Evolutionary conservation across 2,329 filamentous ascomycete species (phyloP).

Genomic region (Onygenales sp.): DNA sequence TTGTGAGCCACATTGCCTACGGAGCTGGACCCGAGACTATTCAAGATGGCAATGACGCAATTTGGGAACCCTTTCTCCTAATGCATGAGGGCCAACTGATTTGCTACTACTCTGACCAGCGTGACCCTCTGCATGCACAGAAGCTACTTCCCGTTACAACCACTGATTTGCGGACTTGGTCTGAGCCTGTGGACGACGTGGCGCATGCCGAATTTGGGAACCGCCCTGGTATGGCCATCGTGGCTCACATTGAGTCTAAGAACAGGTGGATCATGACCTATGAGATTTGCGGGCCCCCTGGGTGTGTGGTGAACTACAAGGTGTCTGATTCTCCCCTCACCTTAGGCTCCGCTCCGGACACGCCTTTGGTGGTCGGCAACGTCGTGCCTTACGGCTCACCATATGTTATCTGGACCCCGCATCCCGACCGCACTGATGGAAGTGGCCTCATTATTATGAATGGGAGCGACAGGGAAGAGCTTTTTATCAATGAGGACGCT

Average conservation of each 20-base stretch:
- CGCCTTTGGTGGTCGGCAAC: too few species aligned
- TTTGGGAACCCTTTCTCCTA: conserved; percentile 64
- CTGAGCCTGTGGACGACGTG: conserved; percentile 51
- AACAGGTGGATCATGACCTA: too few species aligned
- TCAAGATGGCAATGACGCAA: conserved; percentile 55
- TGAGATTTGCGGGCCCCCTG: too few species aligned
- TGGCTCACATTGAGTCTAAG: conserved; percentile 29
- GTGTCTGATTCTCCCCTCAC: too few species aligned
- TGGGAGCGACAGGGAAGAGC: too few species aligned
- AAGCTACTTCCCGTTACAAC: conserved; percentile 58
- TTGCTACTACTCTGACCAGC: conserved; percentile 63
- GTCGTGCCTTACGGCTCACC: too few species aligned
- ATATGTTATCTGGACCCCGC: too few species aligned
- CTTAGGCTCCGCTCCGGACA: too few species aligned
- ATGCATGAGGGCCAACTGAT: conserved; percentile 52
- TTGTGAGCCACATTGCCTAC: conserved; percentile 55
- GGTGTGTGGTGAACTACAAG: too few species aligned
- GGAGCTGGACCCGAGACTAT: conserved; percentile 51
- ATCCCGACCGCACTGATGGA: too few species aligned
- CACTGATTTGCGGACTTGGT: conserved; percentile 52
- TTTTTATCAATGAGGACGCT: too few species aligned
- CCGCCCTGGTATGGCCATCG: conserved; percentile 59
- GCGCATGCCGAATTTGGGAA: conserved; percentile 46
- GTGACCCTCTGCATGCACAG: conserved; percentile 56
- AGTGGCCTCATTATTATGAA: too few species aligned